Evolutionary conservation across 176 grass and related monocot genomes (phyloP).

Genomic region (Musa acuminata): DNA sequence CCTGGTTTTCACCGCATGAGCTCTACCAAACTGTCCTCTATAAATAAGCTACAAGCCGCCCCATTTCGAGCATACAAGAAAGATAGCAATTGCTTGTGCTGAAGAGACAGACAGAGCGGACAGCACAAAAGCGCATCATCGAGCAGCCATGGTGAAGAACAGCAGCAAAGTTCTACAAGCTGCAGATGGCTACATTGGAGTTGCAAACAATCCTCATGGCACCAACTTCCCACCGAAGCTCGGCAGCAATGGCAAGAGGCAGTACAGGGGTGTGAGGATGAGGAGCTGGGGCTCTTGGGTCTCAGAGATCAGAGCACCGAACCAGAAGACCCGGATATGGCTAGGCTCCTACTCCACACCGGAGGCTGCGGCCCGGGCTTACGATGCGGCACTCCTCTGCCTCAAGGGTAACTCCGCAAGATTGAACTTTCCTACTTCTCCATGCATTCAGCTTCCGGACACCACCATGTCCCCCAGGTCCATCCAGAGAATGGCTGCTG

Average conservation of each 20-base stretch:
- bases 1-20: not conserved
- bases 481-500: slow-evolving; percentile 58
- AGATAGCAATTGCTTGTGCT: not conserved
- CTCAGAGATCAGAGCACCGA: slow-evolving; percentile 70
- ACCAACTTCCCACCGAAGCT: slow-evolving; percentile 3
- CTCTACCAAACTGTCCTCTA: slow-evolving; percentile 16
- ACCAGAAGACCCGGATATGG: slow-evolving; percentile 81
- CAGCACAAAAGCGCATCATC: not conserved
- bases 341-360: slow-evolving; percentile 74
- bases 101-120: slow-evolving; percentile 5
- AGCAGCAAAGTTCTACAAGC: not conserved
- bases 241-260: slow-evolving; percentile 19
- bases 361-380: slow-evolving; percentile 69
- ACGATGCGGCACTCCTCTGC: slow-evolving; percentile 72
- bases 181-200: not conserved
- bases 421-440: slow-evolving; percentile 62
- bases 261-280: slow-evolving; percentile 86
- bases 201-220: not conserved
- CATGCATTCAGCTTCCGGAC: slow-evolving; percentile 24
- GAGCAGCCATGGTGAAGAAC: slow-evolving; percentile 61
- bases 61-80: not conserved
- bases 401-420: slow-evolving; percentile 47
- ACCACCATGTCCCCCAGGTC: slow-evolving; percentile 60
- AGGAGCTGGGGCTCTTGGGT: slow-evolving; percentile 91
- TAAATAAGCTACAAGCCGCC: slow-evolving; percentile 33